Evolutionary conservation across 495 filamentous ascomycete species (phyloP), one percentile per base, ranked within the genome.

Genomic region (Xeromyces bisporus): DNA sequence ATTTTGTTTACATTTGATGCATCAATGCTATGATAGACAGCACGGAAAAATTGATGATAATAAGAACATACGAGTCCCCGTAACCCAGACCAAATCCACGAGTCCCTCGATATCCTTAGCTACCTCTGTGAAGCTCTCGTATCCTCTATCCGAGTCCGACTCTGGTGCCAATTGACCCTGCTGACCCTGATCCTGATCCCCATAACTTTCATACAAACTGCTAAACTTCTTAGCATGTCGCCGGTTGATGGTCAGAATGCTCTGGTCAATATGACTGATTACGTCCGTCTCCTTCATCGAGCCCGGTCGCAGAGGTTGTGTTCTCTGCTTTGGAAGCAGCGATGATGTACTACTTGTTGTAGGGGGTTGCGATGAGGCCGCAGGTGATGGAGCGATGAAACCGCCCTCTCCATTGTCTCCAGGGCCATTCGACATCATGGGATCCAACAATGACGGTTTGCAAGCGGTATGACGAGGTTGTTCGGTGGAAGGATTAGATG

Each of bases 41-140:
- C n/a, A n/a, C n/a, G n/a, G n/a, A n/a, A n/a, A n/a, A n/a, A n/a
- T n/a, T n/a, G n/a, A n/a, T n/a, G n/a, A n/a, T n/a, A n/a, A n/a
- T 21, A 4, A 21, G 9, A 21, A 44, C 81, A 38, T 62, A 89
- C 82, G 81, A 7, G 82, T 89, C 2, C 79, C 79, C 25, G 69
- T 77, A 15, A 77, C 60, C 85, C 85, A 93, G 6, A 92, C 50
- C 7, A 86, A 67, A 53, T 87, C 75, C 10, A 87, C 55, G 10
- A 87, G 37, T 5, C 53, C 56, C 24, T 83, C 76, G 1, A 92
- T 48, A 45, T 91, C 81, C 28, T 56, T 66, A 9, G 64, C 77
- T 4, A 80, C 56, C 33, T 87, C 74, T 10, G 47, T 56, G 48
- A 89, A 77, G 36, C 50, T 69, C 30, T 64, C 64, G 48, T 89